A percentile compares a stretch with the other conserved stretches of the same genome.
Conservation (phyloP, 768 basidiomycete species). For the Hypsizygus marmoreus region DNA sequence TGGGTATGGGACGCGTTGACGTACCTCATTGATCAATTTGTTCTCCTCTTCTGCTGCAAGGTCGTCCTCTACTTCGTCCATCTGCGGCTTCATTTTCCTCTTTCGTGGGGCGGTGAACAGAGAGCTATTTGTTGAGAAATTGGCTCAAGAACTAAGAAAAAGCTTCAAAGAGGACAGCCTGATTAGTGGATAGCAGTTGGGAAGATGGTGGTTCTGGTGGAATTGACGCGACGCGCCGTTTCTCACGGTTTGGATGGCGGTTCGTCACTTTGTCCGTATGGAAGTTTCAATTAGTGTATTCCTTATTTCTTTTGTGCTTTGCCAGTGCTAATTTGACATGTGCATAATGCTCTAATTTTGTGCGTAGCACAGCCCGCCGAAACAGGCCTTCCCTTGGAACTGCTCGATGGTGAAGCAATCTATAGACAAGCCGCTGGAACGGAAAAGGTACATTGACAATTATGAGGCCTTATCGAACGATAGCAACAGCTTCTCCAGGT, state of each 20-base stretch:
- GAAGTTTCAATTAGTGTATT: slow-evolving; percentile 25
- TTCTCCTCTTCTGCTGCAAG: slow-evolving; percentile 84
- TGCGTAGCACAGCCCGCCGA: slow-evolving; percentile 14
- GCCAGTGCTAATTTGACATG: slow-evolving; percentile 7
- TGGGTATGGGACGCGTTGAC: slow-evolving; percentile 23
- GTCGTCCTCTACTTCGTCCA: slow-evolving; percentile 79
- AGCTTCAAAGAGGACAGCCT: too few relatives aligned
- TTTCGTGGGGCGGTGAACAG: not conserved
- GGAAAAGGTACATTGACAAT: slow-evolving; percentile 44
- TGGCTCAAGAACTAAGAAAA: too few relatives aligned
- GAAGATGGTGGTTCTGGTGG: slow-evolving; percentile 7
- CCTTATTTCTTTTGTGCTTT: not conserved
- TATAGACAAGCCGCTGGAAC: slow-evolving; percentile 17
- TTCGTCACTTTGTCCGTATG: not conserved
- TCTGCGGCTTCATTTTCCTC: slow-evolving; percentile 47
- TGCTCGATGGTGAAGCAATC: slow-evolving; percentile 13
- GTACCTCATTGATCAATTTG: slow-evolving; percentile 84
- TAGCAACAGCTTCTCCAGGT: slow-evolving; percentile 86
- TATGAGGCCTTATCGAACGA: slow-evolving; percentile 72
- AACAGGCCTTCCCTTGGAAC: too few relatives aligned
- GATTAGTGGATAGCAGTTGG: slow-evolving; percentile 1
- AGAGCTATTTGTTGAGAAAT: not conserved
- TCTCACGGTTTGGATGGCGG: slow-evolving; percentile 34
- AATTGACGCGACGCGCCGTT: slow-evolving; percentile 42
- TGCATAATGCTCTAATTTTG: slow-evolving; percentile 14